These are phyloP conservation scores for Lentinula aciculospora DNA, from an alignment of 768 basidiomycete species.

Conservation along the genomic window DNA sequence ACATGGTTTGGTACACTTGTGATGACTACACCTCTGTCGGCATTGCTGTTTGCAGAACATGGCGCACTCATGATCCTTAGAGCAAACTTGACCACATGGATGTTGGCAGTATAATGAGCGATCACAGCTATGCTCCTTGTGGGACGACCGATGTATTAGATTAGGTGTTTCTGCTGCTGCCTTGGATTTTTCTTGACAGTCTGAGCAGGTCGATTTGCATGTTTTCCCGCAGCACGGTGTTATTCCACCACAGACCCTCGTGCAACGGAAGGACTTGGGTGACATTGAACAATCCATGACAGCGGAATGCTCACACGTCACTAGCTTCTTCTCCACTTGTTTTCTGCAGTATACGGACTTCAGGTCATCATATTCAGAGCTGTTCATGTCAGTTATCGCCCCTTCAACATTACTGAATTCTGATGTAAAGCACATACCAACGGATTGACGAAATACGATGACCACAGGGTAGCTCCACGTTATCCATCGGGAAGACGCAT, in stretches of 20 bases:
- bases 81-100: conserved; percentile 40
- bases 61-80: conserved; percentile 40
- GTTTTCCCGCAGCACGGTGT: conserved; percentile 49
- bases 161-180: not conserved
- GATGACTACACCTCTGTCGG: conserved; percentile 50
- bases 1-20: conserved; percentile 42
- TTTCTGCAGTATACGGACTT: conserved; percentile 36
- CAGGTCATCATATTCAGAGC: conserved; percentile 40
- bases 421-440: conserved; percentile 37
- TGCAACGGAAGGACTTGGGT: conserved; percentile 33
- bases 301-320: conserved; percentile 49
- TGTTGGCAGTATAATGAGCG: conserved; percentile 52
- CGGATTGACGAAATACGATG: conserved; percentile 37
- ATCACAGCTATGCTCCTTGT: conserved; percentile 44
- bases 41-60: conserved; percentile 39
- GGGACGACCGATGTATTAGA: conserved; percentile 24
- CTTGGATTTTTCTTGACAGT: conserved; percentile 32
- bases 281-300: conserved; percentile 42
- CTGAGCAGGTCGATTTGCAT: conserved; percentile 43
- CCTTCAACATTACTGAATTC: not conserved
- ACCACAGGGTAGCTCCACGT: conserved; percentile 53
- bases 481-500: conserved; percentile 41
- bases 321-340: conserved; percentile 37
- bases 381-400: conserved; percentile 16
- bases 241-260: conserved; percentile 30